Percentiles rank a stretch among this genome's conserved stretches.
phyloP scores from a whole-genome alignment of 1,284 basidiomycete species.

The Fistulina hepatica region DNA sequence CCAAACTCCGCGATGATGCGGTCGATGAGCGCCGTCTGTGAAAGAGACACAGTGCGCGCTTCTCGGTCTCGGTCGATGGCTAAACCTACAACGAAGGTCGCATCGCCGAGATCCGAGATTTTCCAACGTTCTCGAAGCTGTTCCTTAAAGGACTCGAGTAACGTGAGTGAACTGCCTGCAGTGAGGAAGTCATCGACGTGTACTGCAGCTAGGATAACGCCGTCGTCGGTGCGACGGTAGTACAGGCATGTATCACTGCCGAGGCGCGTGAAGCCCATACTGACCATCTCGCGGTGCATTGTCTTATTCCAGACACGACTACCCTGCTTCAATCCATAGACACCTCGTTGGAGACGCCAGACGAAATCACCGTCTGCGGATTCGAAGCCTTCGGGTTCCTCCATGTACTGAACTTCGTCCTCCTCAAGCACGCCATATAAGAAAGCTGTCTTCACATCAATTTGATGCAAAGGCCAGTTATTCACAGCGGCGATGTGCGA shows the following conservation, averaged over 20 bases:
- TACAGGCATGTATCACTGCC: conserved; percentile 6
- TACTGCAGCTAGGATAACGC: not conserved
- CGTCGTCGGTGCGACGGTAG: not conserved
- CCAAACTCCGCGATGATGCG: conserved; percentile 24
- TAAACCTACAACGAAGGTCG: conserved; percentile 17
- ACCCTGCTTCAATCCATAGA: conserved; percentile 13
- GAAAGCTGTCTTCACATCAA: conserved; percentile 23
- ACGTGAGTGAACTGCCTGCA: conserved; percentile 4
- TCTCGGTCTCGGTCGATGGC: conserved; percentile 16
- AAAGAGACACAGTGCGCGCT: conserved; percentile 12
- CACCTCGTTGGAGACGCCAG: conserved; percentile 19
- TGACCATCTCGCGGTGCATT: conserved; percentile 1
- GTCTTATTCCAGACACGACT: conserved; percentile 11
- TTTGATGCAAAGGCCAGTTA: conserved; percentile 29
- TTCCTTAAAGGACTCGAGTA: conserved; percentile 8
- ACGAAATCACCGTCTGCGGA: conserved; percentile 14
- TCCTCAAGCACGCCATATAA: conserved; percentile 13
- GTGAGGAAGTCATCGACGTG: conserved; percentile 9
- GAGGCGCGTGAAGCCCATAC: conserved; percentile 1
- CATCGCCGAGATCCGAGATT: conserved; percentile 18
- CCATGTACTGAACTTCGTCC: conserved; percentile 2
- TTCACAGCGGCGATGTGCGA: conserved; percentile 27
- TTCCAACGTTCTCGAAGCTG: conserved; percentile 8
- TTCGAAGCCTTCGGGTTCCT: conserved; percentile 2
- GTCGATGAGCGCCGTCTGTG: conserved; percentile 16